Percentiles rank a stretch among this genome's conserved stretches.
These are phyloP conservation scores for Ophiostoma ulmi DNA, from an alignment of 2,329 filamentous ascomycete species.

Conservation along the genomic window DNA sequence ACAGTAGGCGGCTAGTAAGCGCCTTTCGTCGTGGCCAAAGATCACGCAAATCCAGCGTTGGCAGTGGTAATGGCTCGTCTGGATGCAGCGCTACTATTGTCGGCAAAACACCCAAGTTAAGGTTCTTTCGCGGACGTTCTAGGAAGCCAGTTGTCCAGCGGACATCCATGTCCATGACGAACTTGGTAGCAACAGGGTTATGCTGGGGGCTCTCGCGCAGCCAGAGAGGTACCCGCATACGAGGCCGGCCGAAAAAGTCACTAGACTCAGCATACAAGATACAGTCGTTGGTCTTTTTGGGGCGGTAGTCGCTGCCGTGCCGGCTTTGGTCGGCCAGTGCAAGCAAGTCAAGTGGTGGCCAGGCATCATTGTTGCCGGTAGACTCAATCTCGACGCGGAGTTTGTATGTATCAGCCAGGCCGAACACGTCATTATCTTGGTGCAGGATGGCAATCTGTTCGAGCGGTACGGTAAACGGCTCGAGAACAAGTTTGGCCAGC, in stretches of 20 bases:
- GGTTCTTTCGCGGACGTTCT: slow-evolving; percentile 31
- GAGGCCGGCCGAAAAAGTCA: slow-evolving; percentile 39
- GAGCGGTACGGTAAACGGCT: slow-evolving; percentile 49
- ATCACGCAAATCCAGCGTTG: not conserved
- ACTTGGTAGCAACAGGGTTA: slow-evolving; percentile 38
- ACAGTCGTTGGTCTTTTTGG: slow-evolving; percentile 23
- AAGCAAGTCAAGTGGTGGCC: slow-evolving; percentile 48
- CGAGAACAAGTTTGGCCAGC: slow-evolving; percentile 45
- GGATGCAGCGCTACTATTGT: slow-evolving; percentile 43
- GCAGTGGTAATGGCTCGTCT: slow-evolving; percentile 30
- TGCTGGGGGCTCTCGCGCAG: slow-evolving; percentile 36
- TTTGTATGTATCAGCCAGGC: slow-evolving; percentile 47
- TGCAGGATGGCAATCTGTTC: slow-evolving; percentile 48
- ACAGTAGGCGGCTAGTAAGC: not conserved
- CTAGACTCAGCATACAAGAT: slow-evolving; percentile 40
- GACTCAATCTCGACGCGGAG: slow-evolving; percentile 51
- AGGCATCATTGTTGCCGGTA: slow-evolving; percentile 34
- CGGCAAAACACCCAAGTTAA: slow-evolving; percentile 42
- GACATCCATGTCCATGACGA: slow-evolving; percentile 46
- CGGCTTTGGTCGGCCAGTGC: slow-evolving; percentile 27
- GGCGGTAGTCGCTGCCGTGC: slow-evolving; percentile 18
- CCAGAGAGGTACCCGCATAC: slow-evolving; percentile 33
- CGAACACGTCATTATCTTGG: slow-evolving; percentile 44
- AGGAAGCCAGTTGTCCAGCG: slow-evolving; percentile 43
- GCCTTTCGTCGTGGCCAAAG: slow-evolving; percentile 16